A percentile compares a stretch with the other conserved stretches of the same genome.
Evolutionary conservation across 164 flowering plant species (phyloP).

Genomic region (Aristolochia californica): DNA sequence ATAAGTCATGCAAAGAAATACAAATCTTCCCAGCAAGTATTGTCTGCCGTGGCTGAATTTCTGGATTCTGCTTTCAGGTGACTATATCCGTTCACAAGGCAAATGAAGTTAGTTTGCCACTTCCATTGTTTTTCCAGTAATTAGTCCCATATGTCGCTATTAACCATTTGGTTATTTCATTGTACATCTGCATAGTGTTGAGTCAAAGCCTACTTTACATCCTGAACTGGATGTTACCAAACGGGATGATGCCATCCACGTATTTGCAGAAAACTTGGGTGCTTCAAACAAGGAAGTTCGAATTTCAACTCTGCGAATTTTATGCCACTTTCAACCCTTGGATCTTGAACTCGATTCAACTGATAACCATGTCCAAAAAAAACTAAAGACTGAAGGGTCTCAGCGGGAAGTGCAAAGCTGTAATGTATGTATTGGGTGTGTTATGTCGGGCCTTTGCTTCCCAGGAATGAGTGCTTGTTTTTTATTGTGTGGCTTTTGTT

Average conservation of each 20-base stretch:
- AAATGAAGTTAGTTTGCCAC: not conserved
- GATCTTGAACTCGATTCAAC: conserved; percentile 7
- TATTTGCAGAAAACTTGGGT: conserved; percentile 56
- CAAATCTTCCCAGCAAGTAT: conserved; percentile 54
- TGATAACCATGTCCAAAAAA: conserved; percentile 26
- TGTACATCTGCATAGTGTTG: not conserved
- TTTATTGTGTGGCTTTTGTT: not conserved
- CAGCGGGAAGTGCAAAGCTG: conserved; percentile 15
- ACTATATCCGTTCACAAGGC: conserved; percentile 5
- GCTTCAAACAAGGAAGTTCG: conserved; percentile 57
- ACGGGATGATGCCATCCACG: conserved; percentile 26
- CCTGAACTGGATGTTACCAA: not conserved
- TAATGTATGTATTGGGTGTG: conserved; percentile 28
- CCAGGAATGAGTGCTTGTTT: too few relatives aligned
- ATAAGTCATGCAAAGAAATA: conserved; percentile 45
- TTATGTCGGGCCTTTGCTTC: too few relatives aligned
- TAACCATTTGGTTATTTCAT: not conserved
- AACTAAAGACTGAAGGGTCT: conserved; percentile 28
- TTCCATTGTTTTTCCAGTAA: not conserved
- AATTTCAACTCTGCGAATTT: conserved; percentile 58
- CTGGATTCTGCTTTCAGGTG: conserved; percentile 58
- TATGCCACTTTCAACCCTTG: conserved; percentile 53
- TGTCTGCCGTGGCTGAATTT: conserved; percentile 64
- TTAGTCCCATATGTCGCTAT: not conserved
- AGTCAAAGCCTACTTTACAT: not conserved